A percentile compares a stretch with the other conserved stretches of the same genome.
These are phyloP conservation scores for Kalmusia sp. DNA, from an alignment of 2,329 filamentous ascomycete genomes.

Conservation along the genomic window DNA sequence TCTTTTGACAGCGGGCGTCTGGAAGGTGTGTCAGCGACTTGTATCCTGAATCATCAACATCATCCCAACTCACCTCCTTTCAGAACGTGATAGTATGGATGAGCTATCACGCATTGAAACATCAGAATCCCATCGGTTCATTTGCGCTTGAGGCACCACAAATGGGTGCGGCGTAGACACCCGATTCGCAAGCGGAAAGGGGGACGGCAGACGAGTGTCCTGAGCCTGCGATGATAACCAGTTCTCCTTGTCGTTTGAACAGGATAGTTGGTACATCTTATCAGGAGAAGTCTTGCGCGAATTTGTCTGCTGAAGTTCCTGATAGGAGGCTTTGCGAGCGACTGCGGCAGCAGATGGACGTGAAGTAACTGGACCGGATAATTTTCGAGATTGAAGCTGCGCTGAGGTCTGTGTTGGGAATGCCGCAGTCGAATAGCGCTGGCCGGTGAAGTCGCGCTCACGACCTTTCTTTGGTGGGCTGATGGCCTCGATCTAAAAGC, in stretches of 20 bases:
- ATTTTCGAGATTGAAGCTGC: slow-evolving; percentile 23
- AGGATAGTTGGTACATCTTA: slow-evolving; percentile 16
- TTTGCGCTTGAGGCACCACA: slow-evolving; percentile 4
- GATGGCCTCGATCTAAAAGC: slow-evolving; percentile 24
- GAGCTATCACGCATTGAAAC: slow-evolving; percentile 28
- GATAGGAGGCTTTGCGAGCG: slow-evolving; percentile 31
- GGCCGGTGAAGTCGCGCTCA: slow-evolving; percentile 2
- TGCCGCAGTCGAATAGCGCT: slow-evolving; percentile 4
- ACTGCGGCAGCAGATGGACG: slow-evolving; percentile 33
- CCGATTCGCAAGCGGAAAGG: slow-evolving; percentile 16
- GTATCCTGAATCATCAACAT: too few relatives aligned
- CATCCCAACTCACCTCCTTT: slow-evolving; percentile 2
- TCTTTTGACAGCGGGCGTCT: background rate
- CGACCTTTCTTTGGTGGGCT: slow-evolving; percentile 67
- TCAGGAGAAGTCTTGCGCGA: slow-evolving; percentile 18
- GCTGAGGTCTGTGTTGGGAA: slow-evolving; percentile 11
- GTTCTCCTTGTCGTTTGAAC: slow-evolving; percentile 29
- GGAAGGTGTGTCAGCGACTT: background rate
- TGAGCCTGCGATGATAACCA: slow-evolving; percentile 10
- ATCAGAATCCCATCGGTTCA: slow-evolving; percentile 23
- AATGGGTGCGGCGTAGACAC: slow-evolving; percentile 32
- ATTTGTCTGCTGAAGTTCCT: slow-evolving; percentile 23
- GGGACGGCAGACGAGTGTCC: slow-evolving; percentile 15
- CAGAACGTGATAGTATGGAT: slow-evolving; percentile 20
- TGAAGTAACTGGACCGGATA: slow-evolving; percentile 19